These are phyloP conservation scores for Eimeria praecox DNA, from an alignment of 169 alveolate species.

Conservation along the genomic window DNA sequence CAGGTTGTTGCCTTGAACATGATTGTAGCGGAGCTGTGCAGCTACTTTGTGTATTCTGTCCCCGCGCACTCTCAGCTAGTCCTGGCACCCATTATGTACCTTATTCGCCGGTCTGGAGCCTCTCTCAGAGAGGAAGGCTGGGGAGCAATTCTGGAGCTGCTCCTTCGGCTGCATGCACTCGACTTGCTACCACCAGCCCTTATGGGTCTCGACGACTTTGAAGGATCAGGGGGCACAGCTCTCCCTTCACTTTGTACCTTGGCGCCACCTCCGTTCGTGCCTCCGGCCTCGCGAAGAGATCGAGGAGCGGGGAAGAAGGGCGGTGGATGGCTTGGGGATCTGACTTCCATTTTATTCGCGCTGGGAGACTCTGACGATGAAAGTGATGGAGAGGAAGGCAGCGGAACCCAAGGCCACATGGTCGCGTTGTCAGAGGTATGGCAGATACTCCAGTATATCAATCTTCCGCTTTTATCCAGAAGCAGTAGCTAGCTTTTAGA, in stretches of 20 bases:
- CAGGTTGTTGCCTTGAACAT: slow-evolving; percentile 65
- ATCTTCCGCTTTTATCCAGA: not conserved
- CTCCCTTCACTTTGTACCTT: slow-evolving; percentile 72
- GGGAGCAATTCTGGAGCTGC: slow-evolving; percentile 78
- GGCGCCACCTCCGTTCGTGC: slow-evolving; percentile 73
- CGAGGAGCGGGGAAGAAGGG: slow-evolving; percentile 41
- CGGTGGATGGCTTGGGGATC: slow-evolving; percentile 81
- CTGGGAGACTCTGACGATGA: slow-evolving; percentile 78
- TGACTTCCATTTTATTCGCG: slow-evolving; percentile 76
- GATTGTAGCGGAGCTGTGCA: slow-evolving; percentile 70
- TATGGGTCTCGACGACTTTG: slow-evolving; percentile 75
- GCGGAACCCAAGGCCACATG: slow-evolving; percentile 43
- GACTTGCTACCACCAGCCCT: slow-evolving; percentile 80
- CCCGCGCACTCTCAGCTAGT: slow-evolving; percentile 77
- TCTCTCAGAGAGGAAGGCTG: slow-evolving; percentile 80
- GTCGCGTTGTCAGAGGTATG: slow-evolving; percentile 48
- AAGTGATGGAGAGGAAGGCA: slow-evolving; percentile 72
- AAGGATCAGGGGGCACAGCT: slow-evolving; percentile 75
- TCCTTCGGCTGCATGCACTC: slow-evolving; percentile 78
- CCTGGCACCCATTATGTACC: slow-evolving; percentile 61
- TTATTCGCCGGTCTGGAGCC: slow-evolving; percentile 65
- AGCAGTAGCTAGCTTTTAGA: not conserved
- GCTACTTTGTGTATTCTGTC: slow-evolving; percentile 66
- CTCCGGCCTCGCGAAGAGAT: slow-evolving; percentile 68
- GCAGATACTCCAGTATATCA: not conserved